These are phyloP conservation scores for Filobasidium wieringae DNA, from an alignment of 768 basidiomycete species.

Conservation along the genomic window DNA sequence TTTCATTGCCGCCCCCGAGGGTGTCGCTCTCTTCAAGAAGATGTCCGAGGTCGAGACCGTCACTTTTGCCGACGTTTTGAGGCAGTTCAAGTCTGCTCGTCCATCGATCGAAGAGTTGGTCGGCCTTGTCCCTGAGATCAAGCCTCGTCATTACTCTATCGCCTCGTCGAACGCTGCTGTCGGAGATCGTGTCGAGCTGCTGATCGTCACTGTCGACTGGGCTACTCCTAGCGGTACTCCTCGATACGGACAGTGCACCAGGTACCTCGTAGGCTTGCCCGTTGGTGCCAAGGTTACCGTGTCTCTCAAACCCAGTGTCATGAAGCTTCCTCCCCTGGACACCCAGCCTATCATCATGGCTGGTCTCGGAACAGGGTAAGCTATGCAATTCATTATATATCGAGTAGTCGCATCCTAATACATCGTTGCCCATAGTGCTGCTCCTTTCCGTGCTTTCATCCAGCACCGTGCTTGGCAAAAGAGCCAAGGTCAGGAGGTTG, in stretches of 20 bases:
- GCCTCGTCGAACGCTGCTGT: slow-evolving; percentile 91
- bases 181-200: slow-evolving; percentile 81
- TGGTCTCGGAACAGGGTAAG: slow-evolving; percentile 93
- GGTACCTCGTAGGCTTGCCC: slow-evolving; percentile 74
- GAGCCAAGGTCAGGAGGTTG: slow-evolving; percentile 63
- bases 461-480: slow-evolving; percentile 82
- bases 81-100: slow-evolving; percentile 60
- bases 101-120: slow-evolving; percentile 76
- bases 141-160: slow-evolving; percentile 96
- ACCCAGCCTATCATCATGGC: slow-evolving; percentile 95
- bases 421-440: slow-evolving; percentile 47
- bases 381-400: no score
- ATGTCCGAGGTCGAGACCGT: slow-evolving; percentile 88
- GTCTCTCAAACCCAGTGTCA: slow-evolving; percentile 95
- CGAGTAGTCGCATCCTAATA: slow-evolving; percentile 11
- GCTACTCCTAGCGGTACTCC: slow-evolving; percentile 59
- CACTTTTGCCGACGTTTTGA: slow-evolving; percentile 77
- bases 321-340: slow-evolving; percentile 86
- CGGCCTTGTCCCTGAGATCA: slow-evolving; percentile 83
- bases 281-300: slow-evolving; percentile 89
- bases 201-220: slow-evolving; percentile 97
- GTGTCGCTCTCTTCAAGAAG: slow-evolving; percentile 85
- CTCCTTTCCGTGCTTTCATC: slow-evolving; percentile 97
- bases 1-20: slow-evolving; percentile 90
- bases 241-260: slow-evolving; percentile 88